A percentile compares a stretch with the other conserved stretches of the same genome.
phyloP scores from a whole-genome alignment of 208 protist species.

The Acanthamoeba healyi region DNA sequence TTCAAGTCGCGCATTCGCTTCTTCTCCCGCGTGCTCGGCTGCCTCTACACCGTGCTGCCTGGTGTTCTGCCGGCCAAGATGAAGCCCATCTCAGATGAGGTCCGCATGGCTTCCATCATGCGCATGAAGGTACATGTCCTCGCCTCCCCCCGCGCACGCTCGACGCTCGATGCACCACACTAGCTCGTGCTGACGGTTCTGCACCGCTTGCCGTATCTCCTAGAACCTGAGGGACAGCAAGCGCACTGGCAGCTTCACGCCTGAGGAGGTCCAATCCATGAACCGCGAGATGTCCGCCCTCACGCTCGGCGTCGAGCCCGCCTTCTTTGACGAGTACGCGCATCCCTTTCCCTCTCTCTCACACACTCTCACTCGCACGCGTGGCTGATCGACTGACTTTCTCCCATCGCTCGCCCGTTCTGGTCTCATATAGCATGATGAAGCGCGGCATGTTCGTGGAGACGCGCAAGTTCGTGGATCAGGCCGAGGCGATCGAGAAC shows the following conservation, averaged over 20 bases:
- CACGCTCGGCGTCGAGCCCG: slow-evolving; percentile 60
- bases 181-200: neutral
- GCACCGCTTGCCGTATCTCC: neutral
- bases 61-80: slow-evolving; percentile 32
- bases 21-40: slow-evolving; percentile 33
- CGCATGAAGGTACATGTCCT: slow-evolving; percentile 69
- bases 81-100: slow-evolving; percentile 41
- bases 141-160: neutral
- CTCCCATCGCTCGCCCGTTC: neutral
- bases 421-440: slow-evolving; percentile 36
- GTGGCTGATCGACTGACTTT: no score
- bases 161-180: neutral
- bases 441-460: slow-evolving; percentile 62
- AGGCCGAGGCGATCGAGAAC: slow-evolving; percentile 59
- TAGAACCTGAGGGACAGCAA: slow-evolving; percentile 69
- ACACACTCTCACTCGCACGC: no score
- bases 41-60: slow-evolving; percentile 37
- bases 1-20: slow-evolving; percentile 59
- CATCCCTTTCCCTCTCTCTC: neutral
- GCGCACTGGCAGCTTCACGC: slow-evolving; percentile 42
- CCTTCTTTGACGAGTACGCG: slow-evolving; percentile 57
- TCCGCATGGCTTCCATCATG: slow-evolving; percentile 48
- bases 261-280: slow-evolving; percentile 57
- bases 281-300: slow-evolving; percentile 69
- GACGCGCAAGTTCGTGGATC: slow-evolving; percentile 51